These are phyloP conservation scores for Candida tropicalis DNA, from an alignment of 1,139 yeast genomes.

Conservation along the genomic window DNA sequence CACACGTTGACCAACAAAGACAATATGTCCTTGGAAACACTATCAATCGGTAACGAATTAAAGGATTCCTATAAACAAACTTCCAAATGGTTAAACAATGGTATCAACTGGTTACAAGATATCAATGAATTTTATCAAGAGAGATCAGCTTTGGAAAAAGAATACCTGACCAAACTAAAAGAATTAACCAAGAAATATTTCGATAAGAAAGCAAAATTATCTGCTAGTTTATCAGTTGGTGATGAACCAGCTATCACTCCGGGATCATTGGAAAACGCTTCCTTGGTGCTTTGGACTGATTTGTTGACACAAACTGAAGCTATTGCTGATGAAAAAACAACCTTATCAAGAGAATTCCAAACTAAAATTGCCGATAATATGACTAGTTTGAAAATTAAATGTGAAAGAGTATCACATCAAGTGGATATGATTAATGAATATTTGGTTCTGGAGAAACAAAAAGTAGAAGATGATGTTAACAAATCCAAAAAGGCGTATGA, in stretches of 20 bases:
- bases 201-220: constrained; percentile 71
- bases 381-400: constrained; percentile 52
- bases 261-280: constrained; percentile 89
- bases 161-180: constrained; percentile 71
- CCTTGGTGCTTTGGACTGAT: constrained; percentile 94
- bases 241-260: constrained; percentile 91
- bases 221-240: constrained; percentile 81
- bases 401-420: constrained; percentile 55
- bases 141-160: constrained; percentile 78
- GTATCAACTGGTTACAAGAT: constrained; percentile 75
- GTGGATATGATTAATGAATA: constrained; percentile 63
- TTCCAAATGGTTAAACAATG: constrained; percentile 73
- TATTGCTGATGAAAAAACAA: constrained; percentile 67
- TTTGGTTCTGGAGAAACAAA: constrained; percentile 57
- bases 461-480: constrained; percentile 64
- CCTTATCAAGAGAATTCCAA: constrained; percentile 64
- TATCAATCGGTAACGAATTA: constrained; percentile 66
- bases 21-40: constrained; percentile 23
- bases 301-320: constrained; percentile 83
- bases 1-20: neutral
- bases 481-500: constrained; percentile 79
- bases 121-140: constrained; percentile 83
- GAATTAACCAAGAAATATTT: constrained; percentile 70
- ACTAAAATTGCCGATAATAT: constrained; percentile 67
- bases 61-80: constrained; percentile 81